Evolutionary conservation across 257 asterid genomes (phyloP).

Genomic region (Pogostemon cablin): DNA sequence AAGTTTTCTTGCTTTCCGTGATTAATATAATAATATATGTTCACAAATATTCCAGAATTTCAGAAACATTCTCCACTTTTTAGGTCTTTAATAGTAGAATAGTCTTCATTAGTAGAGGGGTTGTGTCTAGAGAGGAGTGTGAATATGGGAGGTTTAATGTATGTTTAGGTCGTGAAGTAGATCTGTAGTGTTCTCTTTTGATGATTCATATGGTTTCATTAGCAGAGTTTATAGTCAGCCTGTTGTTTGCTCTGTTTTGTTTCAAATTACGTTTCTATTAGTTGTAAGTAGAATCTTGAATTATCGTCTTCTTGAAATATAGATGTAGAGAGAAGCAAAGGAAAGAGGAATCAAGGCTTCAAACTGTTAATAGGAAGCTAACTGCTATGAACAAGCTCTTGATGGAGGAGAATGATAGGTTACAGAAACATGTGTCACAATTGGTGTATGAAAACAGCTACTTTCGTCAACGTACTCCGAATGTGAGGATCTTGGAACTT

Average conservation of each 20-base stretch:
- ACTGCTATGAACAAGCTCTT: conserved; percentile 90
- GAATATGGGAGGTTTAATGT: no score
- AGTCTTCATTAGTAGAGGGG: conserved; percentile 8
- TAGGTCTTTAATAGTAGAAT: conserved; percentile 8
- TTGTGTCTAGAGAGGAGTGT: background rate
- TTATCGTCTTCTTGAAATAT: conserved; percentile 32
- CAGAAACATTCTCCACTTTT: conserved; percentile 26
- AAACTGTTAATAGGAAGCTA: conserved; percentile 80
- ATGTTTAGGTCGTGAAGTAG: background rate
- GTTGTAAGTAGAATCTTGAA: conserved; percentile 15
- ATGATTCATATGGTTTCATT: conserved; percentile 1
- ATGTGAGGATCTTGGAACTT: conserved; percentile 42
- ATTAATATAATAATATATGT: background rate
- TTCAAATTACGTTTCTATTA: background rate
- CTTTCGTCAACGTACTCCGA: conserved; percentile 75
- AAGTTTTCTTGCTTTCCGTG: conserved; percentile 35
- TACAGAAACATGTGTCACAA: conserved; percentile 89
- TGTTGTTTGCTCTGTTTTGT: background rate
- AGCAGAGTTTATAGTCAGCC: background rate
- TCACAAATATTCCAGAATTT: background rate
- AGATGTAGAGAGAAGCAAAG: conserved; percentile 95
- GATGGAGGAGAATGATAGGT: conserved; percentile 91
- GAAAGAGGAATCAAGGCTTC: conserved; percentile 85
- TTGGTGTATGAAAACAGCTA: conserved; percentile 78
- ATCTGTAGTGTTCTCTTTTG: conserved; percentile 5